Evolutionary conservation across 495 filamentous ascomycete species (phyloP).

Genomic region (Evansstolkia leycettana): DNA sequence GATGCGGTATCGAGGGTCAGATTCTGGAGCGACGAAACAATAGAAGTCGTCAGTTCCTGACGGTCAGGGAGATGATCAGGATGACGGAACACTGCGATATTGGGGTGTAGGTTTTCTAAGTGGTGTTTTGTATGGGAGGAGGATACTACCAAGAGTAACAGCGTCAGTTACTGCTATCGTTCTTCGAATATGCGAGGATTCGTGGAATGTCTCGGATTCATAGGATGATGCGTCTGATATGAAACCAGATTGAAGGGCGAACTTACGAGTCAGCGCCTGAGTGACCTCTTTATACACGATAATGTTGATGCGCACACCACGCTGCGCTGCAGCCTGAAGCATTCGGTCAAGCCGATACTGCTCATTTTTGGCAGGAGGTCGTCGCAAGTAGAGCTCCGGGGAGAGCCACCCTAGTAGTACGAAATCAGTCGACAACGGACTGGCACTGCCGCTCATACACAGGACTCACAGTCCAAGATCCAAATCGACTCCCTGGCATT

Average conservation of each 20-base stretch:
- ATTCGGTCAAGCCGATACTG: conserved; percentile 82
- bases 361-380: conserved; percentile 72
- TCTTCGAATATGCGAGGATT: conserved; percentile 13
- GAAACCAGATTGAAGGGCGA: not conserved
- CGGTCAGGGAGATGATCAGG: conserved; percentile 79
- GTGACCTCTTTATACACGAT: conserved; percentile 94
- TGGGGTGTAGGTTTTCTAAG: conserved; percentile 67
- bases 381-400: conserved; percentile 78
- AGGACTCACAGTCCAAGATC: conserved; percentile 68
- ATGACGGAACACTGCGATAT: conserved; percentile 85
- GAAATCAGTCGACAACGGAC: not conserved
- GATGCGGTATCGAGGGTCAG: conserved; percentile 37
- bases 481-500: conserved; percentile 74
- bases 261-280: conserved; percentile 74
- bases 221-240: not conserved
- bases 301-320: conserved; percentile 77
- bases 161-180: conserved; percentile 8
- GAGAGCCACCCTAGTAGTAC: conserved; percentile 61
- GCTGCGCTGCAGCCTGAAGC: conserved; percentile 75
- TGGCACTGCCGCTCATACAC: too few relatives aligned
- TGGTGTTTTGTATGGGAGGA: conserved; percentile 77
- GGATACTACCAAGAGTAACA: conserved; percentile 41
- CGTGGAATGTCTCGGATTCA: too few relatives aligned
- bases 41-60: conserved; percentile 38
- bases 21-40: conserved; percentile 39